Evolutionary conservation across 2,329 filamentous ascomycete genomes (phyloP).

Genomic region (Aspergillus flavus): DNA sequence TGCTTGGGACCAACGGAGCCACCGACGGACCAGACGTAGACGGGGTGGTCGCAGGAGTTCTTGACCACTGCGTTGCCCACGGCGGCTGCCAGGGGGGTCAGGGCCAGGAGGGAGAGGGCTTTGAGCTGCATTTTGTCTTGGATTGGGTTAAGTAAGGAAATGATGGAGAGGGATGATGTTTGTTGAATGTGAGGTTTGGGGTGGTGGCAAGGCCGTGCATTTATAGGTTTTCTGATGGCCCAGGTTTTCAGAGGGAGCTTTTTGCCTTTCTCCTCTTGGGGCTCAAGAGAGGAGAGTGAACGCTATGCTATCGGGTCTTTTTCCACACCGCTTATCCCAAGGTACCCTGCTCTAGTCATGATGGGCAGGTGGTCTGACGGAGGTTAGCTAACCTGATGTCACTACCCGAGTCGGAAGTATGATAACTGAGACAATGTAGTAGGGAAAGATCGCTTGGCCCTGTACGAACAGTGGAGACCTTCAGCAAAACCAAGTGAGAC

Average conservation of each 20-base stretch:
- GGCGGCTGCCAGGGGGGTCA: slow-evolving; percentile 36
- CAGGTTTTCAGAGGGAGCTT: neutral
- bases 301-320: neutral
- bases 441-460: slow-evolving; percentile 17
- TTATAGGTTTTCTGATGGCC: neutral
- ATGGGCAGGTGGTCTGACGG: neutral
- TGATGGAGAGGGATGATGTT: neutral
- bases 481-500: slow-evolving; percentile 9
- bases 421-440: slow-evolving; percentile 12
- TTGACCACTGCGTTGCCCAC: slow-evolving; percentile 41
- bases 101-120: slow-evolving; percentile 29
- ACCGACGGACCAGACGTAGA: slow-evolving; percentile 46
- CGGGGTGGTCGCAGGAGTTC: slow-evolving; percentile 40
- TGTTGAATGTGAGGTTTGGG: neutral
- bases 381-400: neutral
- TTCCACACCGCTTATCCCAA: neutral
- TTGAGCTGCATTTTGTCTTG: slow-evolving; percentile 36
- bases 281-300: neutral
- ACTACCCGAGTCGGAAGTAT: neutral
- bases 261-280: neutral
- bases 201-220: neutral
- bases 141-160: neutral
- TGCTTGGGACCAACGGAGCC: slow-evolving; percentile 32
- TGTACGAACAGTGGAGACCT: neutral
- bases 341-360: neutral